phyloP scores from a whole-genome alignment of 192 early-diverging fungal species.

The Spizellomyces punctatus region DNA sequence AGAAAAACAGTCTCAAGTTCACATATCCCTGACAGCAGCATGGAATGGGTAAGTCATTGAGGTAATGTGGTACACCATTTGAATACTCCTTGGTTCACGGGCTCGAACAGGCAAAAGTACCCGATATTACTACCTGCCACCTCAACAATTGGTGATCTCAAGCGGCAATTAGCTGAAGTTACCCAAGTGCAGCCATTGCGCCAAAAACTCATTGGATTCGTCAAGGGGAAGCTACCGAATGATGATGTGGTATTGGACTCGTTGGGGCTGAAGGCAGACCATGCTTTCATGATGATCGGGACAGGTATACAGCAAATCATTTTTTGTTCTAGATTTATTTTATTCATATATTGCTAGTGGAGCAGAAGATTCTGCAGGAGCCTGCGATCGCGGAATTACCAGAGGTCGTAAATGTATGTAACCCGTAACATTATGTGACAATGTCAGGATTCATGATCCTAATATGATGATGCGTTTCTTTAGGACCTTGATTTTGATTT shows the following conservation, averaged over 20 bases:
- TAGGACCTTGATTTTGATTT: constrained; percentile 54
- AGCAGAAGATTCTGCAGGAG: constrained; percentile 56
- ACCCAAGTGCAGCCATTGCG: constrained; percentile 64
- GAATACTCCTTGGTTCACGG: no score
- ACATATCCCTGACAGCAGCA: no score
- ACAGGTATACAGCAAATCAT: constrained; percentile 27
- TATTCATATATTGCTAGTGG: constrained; percentile 27
- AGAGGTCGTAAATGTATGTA: constrained; percentile 50
- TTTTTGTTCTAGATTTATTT: neutral
- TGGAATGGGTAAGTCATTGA: no score
- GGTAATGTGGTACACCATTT: no score
- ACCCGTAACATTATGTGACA: neutral
- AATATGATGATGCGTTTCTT: neutral
- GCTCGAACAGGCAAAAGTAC: constrained; percentile 14
- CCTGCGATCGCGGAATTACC: constrained; percentile 48
- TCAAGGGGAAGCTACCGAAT: constrained; percentile 64
- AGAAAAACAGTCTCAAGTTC: no score
- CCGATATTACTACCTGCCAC: neutral
- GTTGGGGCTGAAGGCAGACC: constrained; percentile 14
- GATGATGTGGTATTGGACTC: constrained; percentile 15
- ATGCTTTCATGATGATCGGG: constrained; percentile 46
- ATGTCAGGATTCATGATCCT: no score
- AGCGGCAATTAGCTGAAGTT: constrained; percentile 50
- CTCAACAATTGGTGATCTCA: constrained; percentile 28
- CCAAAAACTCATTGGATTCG: constrained; percentile 74